phyloP scores from a whole-genome alignment of 768 basidiomycete species.

The Baorangia bicolor region DNA sequence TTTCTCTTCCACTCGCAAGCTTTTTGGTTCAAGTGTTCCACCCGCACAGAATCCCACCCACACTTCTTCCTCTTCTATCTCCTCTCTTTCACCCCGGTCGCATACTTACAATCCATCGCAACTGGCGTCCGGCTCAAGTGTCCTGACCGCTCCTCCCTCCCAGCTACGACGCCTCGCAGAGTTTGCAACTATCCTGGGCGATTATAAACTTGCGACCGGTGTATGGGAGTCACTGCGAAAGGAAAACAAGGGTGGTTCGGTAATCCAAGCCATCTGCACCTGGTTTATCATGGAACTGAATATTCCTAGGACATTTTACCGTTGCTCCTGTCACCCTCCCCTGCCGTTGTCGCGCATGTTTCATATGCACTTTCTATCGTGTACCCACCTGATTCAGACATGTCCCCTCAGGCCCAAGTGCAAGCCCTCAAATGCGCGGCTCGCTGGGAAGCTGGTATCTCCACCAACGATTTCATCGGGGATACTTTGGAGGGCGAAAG shows the following conservation, averaged over 20 bases:
- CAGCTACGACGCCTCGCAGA: conserved; percentile 91
- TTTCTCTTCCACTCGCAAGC: conserved; percentile 81
- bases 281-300: conserved; percentile 9
- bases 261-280: conserved; percentile 31
- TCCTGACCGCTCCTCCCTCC: conserved; percentile 43
- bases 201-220: conserved; percentile 76
- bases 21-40: conserved; percentile 68
- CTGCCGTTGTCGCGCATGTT: conserved; percentile 58
- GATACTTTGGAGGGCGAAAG: conserved; percentile 69
- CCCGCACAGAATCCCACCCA: conserved; percentile 44
- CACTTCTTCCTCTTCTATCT: conserved; percentile 38
- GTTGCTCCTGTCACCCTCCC: conserved; percentile 64
- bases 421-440: conserved; percentile 66
- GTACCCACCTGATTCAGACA: conserved; percentile 43
- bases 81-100: conserved; percentile 38
- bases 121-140: conserved; percentile 19
- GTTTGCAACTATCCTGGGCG: conserved; percentile 90
- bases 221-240: conserved; percentile 89
- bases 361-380: conserved; percentile 56
- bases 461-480: conserved; percentile 54
- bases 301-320: conserved; percentile 75
- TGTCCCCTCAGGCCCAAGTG: conserved; percentile 63
- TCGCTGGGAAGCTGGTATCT: conserved; percentile 74
- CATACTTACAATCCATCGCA: conserved; percentile 38
- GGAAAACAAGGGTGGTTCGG: conserved; percentile 85